Conservation (phyloP, 2,329 filamentous ascomycete genomes). For the Ascochyta koolunga region DNA sequence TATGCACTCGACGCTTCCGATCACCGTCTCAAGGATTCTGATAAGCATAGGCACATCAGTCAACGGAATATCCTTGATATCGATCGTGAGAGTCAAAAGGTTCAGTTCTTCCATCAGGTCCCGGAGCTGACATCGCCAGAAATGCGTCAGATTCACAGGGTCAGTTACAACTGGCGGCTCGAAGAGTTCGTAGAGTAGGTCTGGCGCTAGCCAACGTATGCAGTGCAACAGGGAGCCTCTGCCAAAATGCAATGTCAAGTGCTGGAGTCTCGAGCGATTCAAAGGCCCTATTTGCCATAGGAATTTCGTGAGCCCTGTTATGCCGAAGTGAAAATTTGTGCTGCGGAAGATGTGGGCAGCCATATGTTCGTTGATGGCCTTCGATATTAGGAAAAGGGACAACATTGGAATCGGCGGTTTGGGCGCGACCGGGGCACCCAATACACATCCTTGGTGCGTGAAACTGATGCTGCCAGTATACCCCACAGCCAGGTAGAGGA, state of each 20-base stretch:
- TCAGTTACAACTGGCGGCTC: constrained; percentile 29
- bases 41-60: constrained; percentile 32
- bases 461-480: constrained; percentile 17
- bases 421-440: background rate
- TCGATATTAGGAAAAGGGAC: constrained; percentile 28
- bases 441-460: background rate
- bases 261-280: constrained; percentile 28
- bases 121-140: constrained; percentile 43
- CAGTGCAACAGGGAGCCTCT: constrained; percentile 33
- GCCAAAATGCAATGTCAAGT: constrained; percentile 31
- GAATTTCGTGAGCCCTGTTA: constrained; percentile 28
- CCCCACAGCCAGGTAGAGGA: constrained; percentile 30
- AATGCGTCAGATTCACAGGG: constrained; percentile 29
- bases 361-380: constrained; percentile 24
- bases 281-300: constrained; percentile 30
- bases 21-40: constrained; percentile 23
- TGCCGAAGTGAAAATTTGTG: constrained; percentile 36
- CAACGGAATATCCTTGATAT: constrained; percentile 25
- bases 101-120: constrained; percentile 34
- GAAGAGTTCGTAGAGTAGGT: constrained; percentile 34
- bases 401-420: constrained; percentile 22
- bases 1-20: constrained; percentile 23
- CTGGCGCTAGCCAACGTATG: constrained; percentile 40
- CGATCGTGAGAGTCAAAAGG: constrained; percentile 30
- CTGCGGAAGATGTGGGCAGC: constrained; percentile 32